phyloP scores from a whole-genome alignment of 1,139 yeast species.

The Arxiozyma telluris region DNA sequence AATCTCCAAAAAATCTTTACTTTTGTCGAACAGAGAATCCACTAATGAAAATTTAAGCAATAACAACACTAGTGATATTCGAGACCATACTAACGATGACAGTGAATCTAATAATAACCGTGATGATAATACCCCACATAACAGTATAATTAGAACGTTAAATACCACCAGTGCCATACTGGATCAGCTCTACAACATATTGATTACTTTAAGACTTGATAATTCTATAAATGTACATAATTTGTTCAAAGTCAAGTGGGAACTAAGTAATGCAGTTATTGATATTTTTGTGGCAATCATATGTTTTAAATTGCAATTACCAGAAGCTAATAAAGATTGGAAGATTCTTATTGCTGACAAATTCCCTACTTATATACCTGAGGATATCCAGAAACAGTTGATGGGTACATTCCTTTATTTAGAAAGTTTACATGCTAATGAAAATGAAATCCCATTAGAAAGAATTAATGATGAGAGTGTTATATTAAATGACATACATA shows the following conservation, averaged over 20 bases:
- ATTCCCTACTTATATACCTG: constrained; percentile 14
- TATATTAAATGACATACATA: constrained; percentile 35
- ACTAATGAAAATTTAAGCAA: too few relatives aligned
- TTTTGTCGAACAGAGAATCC: neutral
- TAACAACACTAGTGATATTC: too few relatives aligned
- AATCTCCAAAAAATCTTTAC: constrained; percentile 12
- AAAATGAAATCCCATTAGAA: constrained; percentile 37
- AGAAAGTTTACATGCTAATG: constrained; percentile 27
- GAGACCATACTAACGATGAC: neutral
- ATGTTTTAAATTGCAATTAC: constrained; percentile 25
- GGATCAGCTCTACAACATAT: constrained; percentile 10
- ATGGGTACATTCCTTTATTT: constrained; percentile 30
- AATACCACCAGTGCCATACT: constrained; percentile 11
- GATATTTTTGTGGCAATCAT: constrained; percentile 30
- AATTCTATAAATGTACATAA: constrained; percentile 1
- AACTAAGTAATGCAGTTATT: constrained; percentile 17
- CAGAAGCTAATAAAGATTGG: constrained; percentile 21
- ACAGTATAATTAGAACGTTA: constrained; percentile 6
- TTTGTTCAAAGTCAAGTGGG: constrained; percentile 13
- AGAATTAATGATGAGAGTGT: constrained; percentile 54
- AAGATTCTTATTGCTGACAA: constrained; percentile 11
- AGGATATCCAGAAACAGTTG: constrained; percentile 20
- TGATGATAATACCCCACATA: neutral
- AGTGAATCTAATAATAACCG: neutral
- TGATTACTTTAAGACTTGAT: constrained; percentile 8